Evolutionary conservation across 805 yeast genomes (phyloP).

Genomic region (Metschnikowia vanudenii): DNA sequence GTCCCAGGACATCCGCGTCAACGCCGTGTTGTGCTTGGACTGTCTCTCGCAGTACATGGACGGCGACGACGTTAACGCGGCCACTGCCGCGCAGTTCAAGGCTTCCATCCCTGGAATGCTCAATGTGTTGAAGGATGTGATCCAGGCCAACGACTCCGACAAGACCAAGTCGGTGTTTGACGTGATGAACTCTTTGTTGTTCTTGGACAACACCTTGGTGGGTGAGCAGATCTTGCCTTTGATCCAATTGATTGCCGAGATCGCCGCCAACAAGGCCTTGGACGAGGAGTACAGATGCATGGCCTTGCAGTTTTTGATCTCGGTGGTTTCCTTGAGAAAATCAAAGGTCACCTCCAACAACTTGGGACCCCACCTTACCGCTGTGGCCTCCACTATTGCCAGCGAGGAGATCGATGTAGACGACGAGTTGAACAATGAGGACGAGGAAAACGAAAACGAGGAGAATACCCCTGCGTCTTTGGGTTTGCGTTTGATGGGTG

Average conservation of each 20-base stretch:
- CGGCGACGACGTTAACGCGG: constrained; percentile 49
- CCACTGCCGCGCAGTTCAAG: constrained; percentile 54
- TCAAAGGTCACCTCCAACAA: constrained; percentile 75
- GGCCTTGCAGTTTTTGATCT: constrained; percentile 80
- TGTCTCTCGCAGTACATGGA: constrained; percentile 67
- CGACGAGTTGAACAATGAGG: constrained; percentile 72
- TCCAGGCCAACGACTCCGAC: constrained; percentile 68
- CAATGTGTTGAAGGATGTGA: constrained; percentile 71
- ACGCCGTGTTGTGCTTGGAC: constrained; percentile 79
- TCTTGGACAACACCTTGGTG: constrained; percentile 72
- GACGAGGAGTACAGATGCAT: constrained; percentile 83
- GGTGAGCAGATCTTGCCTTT: constrained; percentile 73
- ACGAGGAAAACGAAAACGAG: constrained; percentile 90
- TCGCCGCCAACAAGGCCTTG: constrained; percentile 59
- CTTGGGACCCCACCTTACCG: constrained; percentile 77
- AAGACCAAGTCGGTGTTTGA: constrained; percentile 75
- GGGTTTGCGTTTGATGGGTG: constrained; percentile 77
- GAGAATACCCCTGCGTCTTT: constrained; percentile 77
- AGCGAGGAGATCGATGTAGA: constrained; percentile 75
- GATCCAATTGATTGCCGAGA: constrained; percentile 70
- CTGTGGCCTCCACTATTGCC: constrained; percentile 71
- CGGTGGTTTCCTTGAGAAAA: constrained; percentile 77
- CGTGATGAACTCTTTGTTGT: constrained; percentile 75
- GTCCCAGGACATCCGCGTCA: constrained; percentile 73
- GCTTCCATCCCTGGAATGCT: constrained; percentile 77